Base-by-base conservation (phyloP, 352 stramenopile species). In the Phytophthora litchii region DNA sequence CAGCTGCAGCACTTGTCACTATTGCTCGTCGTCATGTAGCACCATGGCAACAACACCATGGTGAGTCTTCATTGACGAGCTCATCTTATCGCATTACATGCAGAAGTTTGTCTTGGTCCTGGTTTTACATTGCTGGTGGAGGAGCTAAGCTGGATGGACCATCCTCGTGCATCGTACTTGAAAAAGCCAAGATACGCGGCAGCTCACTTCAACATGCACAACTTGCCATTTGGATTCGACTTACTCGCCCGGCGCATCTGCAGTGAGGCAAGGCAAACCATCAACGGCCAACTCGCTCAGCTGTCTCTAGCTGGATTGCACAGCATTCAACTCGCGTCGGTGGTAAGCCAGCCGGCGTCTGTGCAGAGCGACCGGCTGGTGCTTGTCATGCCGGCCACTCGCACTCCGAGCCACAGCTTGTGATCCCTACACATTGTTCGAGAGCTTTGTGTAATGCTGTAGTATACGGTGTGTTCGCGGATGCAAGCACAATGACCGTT, bases 231-330 rank as follows among this genome's bases (percentile, higher is more conserved):
- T 42, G 36, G 3, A 10, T 21, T 9, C 14, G 19, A 3, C 35
- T 47, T 19, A 34, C 36, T 23, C 9, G 19, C 13, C 9, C 13
- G 34, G 36, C n/a, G 36, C 36, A 43, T 43, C 36, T 49, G 21
- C 41, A 4, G 21, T n/a, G 4, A 41, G 14, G 35, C 17, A 45
- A 45, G 19, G 19, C 20, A 45, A 27, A 34, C 29, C 36, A 53
- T 12, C 32, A 40, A 40, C 40, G 25, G 38, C 29, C 32, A 36
- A 20, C 32, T 42, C 37, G 10, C 10, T 60, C 59, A 63, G 59
- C 60, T 60, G 54, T 37, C 35, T 51, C 60, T 69, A 16, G 40
- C 54, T 64, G 54, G 46, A 64, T 60, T 54, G 54, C 32, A 54
- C 17, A 47, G 47, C 36, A 17, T 36, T 29, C 31, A 36, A 41